Conservation (phyloP, 1,284 basidiomycete genomes). For the Ceratobasidium sp. region DNA sequence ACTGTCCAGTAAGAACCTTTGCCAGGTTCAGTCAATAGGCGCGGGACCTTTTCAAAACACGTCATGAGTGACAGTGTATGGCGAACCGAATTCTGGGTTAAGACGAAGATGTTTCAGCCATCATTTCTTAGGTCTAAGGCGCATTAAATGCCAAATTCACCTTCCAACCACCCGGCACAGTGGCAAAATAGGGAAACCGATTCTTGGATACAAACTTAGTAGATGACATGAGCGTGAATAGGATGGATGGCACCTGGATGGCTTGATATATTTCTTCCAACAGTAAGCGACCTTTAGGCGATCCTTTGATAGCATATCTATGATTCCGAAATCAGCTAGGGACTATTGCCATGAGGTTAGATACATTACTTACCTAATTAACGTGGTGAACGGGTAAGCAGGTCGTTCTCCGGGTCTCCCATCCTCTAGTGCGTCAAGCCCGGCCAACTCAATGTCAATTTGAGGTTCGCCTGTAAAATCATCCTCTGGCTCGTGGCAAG, state of each 20-base stretch:
- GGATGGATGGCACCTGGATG: constrained; percentile 56
- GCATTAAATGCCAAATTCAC: constrained; percentile 55
- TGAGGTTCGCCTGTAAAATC: neutral
- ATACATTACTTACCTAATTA: constrained; percentile 69
- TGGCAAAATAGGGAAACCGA: constrained; percentile 78
- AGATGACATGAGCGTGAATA: neutral
- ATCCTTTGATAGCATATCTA: constrained; percentile 86
- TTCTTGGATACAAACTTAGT: neutral
- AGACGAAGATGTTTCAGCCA: neutral
- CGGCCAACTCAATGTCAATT: constrained; percentile 23
- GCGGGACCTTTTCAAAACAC: constrained; percentile 89
- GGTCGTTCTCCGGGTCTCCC: constrained; percentile 40
- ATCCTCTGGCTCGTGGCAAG: neutral
- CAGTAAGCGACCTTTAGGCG: constrained; percentile 79
- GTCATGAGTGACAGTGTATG: constrained; percentile 94
- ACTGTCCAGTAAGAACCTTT: constrained; percentile 90
- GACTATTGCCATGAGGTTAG: neutral
- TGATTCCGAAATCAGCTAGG: neutral
- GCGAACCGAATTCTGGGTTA: constrained; percentile 83
- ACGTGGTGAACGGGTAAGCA: constrained; percentile 85
- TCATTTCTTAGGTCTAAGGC: neutral
- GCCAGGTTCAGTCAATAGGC: constrained; percentile 85
- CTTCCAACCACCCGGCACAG: constrained; percentile 84
- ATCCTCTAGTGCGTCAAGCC: constrained; percentile 38
- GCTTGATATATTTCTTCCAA: constrained; percentile 88